Conservation (phyloP, 2,329 filamentous ascomycete genomes). For the Lojkania enalia region DNA sequence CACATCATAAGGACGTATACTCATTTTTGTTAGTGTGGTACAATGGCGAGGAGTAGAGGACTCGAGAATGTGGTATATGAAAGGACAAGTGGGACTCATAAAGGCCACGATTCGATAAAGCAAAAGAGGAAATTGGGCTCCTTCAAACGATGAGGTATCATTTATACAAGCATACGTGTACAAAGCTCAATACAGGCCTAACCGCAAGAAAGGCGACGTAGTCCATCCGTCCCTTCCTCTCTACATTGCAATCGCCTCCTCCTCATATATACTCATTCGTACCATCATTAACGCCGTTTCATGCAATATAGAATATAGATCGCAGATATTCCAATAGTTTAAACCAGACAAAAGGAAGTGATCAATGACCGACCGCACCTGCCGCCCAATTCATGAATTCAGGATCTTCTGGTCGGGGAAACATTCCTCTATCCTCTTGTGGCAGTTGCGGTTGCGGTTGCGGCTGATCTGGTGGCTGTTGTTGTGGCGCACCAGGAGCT, state of each 20-base stretch:
- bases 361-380: slow-evolving; percentile 66
- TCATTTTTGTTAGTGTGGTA: too few species aligned
- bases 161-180: slow-evolving; percentile 13
- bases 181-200: not conserved
- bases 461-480: slow-evolving; percentile 28
- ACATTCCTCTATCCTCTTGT: slow-evolving; percentile 58
- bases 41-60: too few species aligned
- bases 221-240: not conserved
- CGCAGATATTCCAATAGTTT: slow-evolving; percentile 2
- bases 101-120: not conserved
- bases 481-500: slow-evolving; percentile 26
- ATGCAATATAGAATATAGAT: not conserved
- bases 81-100: slow-evolving; percentile 1
- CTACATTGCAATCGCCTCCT: not conserved
- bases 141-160: slow-evolving; percentile 13
- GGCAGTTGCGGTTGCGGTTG: slow-evolving; percentile 18
- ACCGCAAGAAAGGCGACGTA: not conserved
- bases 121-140: not conserved
- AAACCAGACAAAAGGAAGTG: not conserved
- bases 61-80: not conserved
- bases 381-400: slow-evolving; percentile 70
- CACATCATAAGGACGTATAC: too few species aligned
- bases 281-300: slow-evolving; percentile 1
- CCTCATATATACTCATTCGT: slow-evolving; percentile 1
- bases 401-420: slow-evolving; percentile 68